Evolutionary conservation across 345 rosid genomes (phyloP).

Genomic region (Nephelium lappaceum): DNA sequence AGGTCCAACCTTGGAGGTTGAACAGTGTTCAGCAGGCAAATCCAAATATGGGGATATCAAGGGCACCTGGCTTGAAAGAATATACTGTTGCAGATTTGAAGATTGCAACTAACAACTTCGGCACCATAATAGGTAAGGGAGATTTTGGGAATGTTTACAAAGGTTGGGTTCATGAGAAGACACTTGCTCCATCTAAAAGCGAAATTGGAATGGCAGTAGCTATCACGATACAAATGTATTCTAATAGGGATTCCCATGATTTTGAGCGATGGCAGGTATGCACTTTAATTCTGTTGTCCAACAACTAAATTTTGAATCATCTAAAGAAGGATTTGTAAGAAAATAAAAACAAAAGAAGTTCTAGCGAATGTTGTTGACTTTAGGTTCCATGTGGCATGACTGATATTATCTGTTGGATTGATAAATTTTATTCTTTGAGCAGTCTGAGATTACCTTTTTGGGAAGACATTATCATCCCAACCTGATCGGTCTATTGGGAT

Average conservation of each 20-base stretch:
- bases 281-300: neutral
- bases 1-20: no score
- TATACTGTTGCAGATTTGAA: constrained; percentile 55
- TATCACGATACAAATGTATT: constrained; percentile 53
- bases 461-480: constrained; percentile 82
- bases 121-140: constrained; percentile 71
- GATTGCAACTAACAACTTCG: constrained; percentile 65
- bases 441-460: constrained; percentile 80
- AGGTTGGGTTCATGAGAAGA: constrained; percentile 79
- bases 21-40: no score
- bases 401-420: no score
- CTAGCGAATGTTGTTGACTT: no score
- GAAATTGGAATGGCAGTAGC: constrained; percentile 72
- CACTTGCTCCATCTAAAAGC: constrained; percentile 33
- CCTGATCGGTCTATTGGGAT: constrained; percentile 70
- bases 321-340: no score
- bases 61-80: neutral
- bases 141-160: constrained; percentile 82
- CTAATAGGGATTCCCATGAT: constrained; percentile 56
- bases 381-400: no score
- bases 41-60: no score
- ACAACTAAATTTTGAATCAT: neutral
- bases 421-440: constrained; percentile 23
- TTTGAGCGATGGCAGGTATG: constrained; percentile 82
- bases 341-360: no score